phyloP scores from a whole-genome alignment of 768 basidiomycete species.

The Amanita molliuscula region DNA sequence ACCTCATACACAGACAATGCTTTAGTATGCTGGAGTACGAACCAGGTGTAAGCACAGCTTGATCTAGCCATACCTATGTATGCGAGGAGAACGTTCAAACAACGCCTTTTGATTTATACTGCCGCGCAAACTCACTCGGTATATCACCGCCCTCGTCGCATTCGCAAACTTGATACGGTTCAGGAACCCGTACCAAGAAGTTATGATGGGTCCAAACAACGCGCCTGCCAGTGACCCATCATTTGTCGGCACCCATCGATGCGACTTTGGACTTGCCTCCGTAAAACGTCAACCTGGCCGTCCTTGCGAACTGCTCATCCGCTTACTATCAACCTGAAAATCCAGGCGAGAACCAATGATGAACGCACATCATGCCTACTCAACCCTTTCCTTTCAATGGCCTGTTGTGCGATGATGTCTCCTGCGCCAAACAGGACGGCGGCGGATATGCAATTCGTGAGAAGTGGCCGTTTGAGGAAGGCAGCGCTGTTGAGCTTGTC shows the following conservation, averaged over 20 bases:
- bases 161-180: conserved; percentile 59
- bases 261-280: conserved; percentile 38
- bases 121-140: conserved; percentile 36
- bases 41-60: conserved; percentile 68
- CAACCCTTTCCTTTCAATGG: conserved; percentile 56
- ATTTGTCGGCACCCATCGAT: background rate
- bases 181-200: conserved; percentile 72
- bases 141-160: conserved; percentile 47
- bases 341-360: background rate
- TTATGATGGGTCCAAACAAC: conserved; percentile 74
- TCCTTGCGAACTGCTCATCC: conserved; percentile 37
- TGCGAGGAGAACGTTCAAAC: background rate
- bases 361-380: conserved; percentile 62
- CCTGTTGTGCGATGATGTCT: conserved; percentile 82
- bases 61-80: conserved; percentile 70
- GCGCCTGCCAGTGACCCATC: conserved; percentile 27
- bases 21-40: conserved; percentile 7
- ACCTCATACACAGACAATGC: background rate
- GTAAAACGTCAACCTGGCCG: conserved; percentile 59
- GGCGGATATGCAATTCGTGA: conserved; percentile 55
- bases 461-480: conserved; percentile 51
- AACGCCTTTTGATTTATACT: background rate
- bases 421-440: conserved; percentile 63
- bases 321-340: background rate
- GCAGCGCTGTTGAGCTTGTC: conserved; percentile 30